A percentile compares a stretch with the other conserved stretches of the same genome.
phyloP scores from a whole-genome alignment of 495 filamentous ascomycete species.

The Hypoxylon fragiforme region DNA sequence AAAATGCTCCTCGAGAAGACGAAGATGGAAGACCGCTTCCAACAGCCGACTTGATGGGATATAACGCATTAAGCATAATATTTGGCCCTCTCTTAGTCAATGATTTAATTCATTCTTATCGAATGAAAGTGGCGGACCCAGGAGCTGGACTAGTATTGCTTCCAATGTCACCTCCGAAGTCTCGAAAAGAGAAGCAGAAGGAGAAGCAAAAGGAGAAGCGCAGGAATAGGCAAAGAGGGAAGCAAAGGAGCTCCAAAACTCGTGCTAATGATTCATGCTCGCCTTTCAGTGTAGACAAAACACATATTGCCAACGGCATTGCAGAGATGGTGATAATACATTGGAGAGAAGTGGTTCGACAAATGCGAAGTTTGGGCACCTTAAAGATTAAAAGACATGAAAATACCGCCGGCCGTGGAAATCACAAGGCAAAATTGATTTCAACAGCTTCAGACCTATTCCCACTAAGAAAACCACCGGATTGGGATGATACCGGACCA shows the following conservation, averaged over 20 bases:
- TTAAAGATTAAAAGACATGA: slow-evolving; percentile 29
- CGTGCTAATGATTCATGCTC: slow-evolving; percentile 6
- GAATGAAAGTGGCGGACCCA: slow-evolving; percentile 43
- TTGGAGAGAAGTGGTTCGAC: slow-evolving; percentile 61
- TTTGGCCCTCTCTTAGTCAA: slow-evolving; percentile 67
- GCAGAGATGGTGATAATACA: slow-evolving; percentile 62
- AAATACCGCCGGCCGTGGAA: not conserved
- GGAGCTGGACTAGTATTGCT: slow-evolving; percentile 43
- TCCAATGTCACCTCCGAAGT: slow-evolving; percentile 40
- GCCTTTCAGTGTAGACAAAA: slow-evolving; percentile 44
- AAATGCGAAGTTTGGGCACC: slow-evolving; percentile 49
- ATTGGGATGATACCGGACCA: slow-evolving; percentile 30
- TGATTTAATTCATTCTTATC: slow-evolving; percentile 53
- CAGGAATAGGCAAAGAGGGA: slow-evolving; percentile 11
- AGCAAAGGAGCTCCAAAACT: slow-evolving; percentile 12
- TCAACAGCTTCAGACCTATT: slow-evolving; percentile 40
- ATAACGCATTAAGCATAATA: slow-evolving; percentile 62
- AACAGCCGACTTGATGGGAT: slow-evolving; percentile 60
- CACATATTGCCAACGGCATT: slow-evolving; percentile 56
- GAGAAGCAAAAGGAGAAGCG: slow-evolving; percentile 38
- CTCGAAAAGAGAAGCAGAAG: slow-evolving; percentile 42
- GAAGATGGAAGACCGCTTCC: slow-evolving; percentile 50
- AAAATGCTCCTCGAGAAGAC: slow-evolving; percentile 52
- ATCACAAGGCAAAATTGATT: not conserved
- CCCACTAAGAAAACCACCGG: slow-evolving; percentile 32